phyloP scores from a whole-genome alignment of 441 rosid genomes.

The Pelargonium australe region DNA sequence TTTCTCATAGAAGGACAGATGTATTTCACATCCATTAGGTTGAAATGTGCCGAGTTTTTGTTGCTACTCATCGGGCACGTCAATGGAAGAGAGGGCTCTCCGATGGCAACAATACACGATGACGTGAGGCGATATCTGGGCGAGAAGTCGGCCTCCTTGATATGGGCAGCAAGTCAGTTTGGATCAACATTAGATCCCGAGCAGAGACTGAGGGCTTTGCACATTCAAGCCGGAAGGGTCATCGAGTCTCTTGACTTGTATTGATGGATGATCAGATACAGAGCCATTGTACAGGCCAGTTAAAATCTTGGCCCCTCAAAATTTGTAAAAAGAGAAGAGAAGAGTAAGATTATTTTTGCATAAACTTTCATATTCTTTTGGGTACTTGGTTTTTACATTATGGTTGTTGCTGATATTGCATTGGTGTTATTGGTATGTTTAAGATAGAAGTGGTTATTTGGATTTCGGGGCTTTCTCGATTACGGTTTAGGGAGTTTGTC shows the following conservation, averaged over 20 bases:
- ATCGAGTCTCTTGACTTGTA: conserved; percentile 73
- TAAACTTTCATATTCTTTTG: too few species aligned
- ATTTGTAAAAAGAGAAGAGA: too few species aligned
- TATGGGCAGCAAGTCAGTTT: conserved; percentile 96
- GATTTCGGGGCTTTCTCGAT: too few species aligned
- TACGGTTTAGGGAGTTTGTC: too few species aligned
- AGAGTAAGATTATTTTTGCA: too few species aligned
- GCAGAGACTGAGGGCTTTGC: conserved; percentile 71
- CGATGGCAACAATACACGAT: conserved; percentile 74
- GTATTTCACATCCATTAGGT: conserved; percentile 30
- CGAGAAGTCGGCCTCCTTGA: conserved; percentile 80
- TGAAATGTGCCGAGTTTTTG: conserved; percentile 94
- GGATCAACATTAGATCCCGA: conserved; percentile 80
- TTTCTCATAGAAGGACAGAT: conserved; percentile 4
- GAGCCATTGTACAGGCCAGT: too few species aligned
- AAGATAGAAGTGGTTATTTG: too few species aligned
- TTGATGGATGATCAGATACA: background rate
- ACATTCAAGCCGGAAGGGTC: conserved; percentile 86
- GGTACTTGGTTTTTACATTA: too few species aligned
- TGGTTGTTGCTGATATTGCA: too few species aligned
- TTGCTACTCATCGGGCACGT: conserved; percentile 77
- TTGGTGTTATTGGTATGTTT: too few species aligned
- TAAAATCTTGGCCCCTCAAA: too few species aligned
- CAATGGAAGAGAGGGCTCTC: conserved; percentile 70
- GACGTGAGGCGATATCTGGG: conserved; percentile 79